Percentiles rank a stretch among this genome's conserved stretches.
These are phyloP conservation scores for Henckelia pumila DNA, from an alignment of 257 asterid genomes.

Conservation along the genomic window DNA sequence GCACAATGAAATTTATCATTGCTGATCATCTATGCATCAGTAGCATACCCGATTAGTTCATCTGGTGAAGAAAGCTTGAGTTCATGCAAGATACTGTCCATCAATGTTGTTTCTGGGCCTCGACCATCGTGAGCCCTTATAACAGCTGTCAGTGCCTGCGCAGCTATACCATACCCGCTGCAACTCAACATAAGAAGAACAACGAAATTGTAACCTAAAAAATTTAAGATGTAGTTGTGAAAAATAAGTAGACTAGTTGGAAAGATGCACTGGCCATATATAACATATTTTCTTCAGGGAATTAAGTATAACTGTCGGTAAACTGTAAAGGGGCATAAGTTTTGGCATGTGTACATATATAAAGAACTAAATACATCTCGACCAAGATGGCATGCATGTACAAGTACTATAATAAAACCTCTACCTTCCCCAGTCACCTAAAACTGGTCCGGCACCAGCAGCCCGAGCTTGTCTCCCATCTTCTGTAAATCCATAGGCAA, in stretches of 20 bases:
- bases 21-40: slow-evolving; percentile 17
- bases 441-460: slow-evolving; percentile 86
- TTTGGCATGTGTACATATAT: not conserved
- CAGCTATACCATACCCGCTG: slow-evolving; percentile 90
- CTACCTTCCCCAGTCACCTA: slow-evolving; percentile 97
- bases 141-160: slow-evolving; percentile 82
- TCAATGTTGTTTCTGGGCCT: slow-evolving; percentile 65
- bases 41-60: slow-evolving; percentile 72
- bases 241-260: not conserved
- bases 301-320: not conserved
- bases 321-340: not conserved
- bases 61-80: slow-evolving; percentile 74
- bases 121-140: slow-evolving; percentile 86
- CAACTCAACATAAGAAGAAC: slow-evolving; percentile 27
- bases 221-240: not conserved
- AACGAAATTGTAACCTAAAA: not conserved
- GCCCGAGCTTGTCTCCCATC: slow-evolving; percentile 91
- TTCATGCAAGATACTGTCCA: slow-evolving; percentile 40
- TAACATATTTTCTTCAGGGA: not conserved
- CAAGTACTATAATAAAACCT: not conserved
- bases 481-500: slow-evolving; percentile 79
- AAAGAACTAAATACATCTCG: not conserved
- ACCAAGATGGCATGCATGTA: slow-evolving; percentile 4
- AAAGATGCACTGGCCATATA: not conserved
- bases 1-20: slow-evolving; percentile 7